Percentiles rank a stretch among this genome's conserved stretches.
These are phyloP conservation scores for Citrullus colocynthis DNA, from an alignment of 306 rosid genomes.

Conservation along the genomic window DNA sequence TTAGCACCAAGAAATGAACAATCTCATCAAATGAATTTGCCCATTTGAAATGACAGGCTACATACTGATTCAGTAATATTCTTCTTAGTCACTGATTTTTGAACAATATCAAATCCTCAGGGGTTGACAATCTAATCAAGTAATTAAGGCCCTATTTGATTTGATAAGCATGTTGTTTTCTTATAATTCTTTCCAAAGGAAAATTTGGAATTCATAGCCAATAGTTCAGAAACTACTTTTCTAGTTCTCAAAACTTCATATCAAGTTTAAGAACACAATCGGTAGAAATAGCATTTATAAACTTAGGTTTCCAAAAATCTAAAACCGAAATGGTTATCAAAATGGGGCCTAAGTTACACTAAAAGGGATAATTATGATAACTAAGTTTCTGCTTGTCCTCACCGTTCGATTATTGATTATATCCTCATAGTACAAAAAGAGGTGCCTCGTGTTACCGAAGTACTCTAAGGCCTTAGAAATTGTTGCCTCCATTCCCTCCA, in stretches of 20 bases:
- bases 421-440: constrained; percentile 74
- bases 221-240: no score
- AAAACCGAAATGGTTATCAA: no score
- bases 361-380: not conserved
- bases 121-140: not conserved
- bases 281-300: no score
- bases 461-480: constrained; percentile 45
- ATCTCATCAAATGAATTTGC: not conserved
- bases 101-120: not conserved
- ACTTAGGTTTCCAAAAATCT: no score
- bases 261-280: no score
- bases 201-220: no score
- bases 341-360: not conserved
- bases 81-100: not conserved
- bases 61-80: not conserved
- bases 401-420: constrained; percentile 55
- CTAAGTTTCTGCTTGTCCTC: constrained; percentile 18
- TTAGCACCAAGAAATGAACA: not conserved
- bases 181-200: no score
- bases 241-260: no score
- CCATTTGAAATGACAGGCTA: not conserved
- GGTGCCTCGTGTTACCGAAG: constrained; percentile 69
- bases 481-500: constrained; percentile 54
- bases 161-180: no score
- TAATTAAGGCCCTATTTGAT: no score